Conservation (phyloP, 345 rosid species). For the Theobroma cacao region DNA sequence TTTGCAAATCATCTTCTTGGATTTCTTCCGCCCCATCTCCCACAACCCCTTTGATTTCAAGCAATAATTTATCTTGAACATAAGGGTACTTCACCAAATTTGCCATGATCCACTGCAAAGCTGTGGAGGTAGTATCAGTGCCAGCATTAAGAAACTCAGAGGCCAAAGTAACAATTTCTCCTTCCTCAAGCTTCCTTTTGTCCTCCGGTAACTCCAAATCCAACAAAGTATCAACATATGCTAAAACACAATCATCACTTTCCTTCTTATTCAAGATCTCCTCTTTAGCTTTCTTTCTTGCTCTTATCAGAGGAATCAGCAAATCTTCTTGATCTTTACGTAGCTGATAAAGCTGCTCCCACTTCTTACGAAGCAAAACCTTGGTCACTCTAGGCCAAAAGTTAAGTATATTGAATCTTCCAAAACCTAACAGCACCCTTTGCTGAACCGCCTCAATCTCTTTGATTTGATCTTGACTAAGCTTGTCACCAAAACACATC, state of each 20-base stretch:
- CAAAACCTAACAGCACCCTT: conserved; percentile 21
- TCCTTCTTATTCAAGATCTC: conserved; percentile 22
- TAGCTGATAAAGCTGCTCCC: conserved; percentile 26
- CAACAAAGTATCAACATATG: conserved; percentile 37
- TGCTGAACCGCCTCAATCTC: conserved; percentile 32
- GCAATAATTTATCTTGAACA: conserved; percentile 18
- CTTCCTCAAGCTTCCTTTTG: conserved; percentile 28
- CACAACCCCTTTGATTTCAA: conserved; percentile 21
- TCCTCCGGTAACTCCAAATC: conserved; percentile 22
- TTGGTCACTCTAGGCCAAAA: conserved; percentile 37
- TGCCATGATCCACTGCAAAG: conserved; percentile 43
- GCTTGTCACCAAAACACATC: conserved; percentile 36
- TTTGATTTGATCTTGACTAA: conserved; percentile 28
- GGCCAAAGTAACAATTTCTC: conserved; percentile 11
- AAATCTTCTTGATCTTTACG: conserved; percentile 28
- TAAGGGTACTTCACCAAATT: conserved; percentile 30
- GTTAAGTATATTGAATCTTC: conserved; percentile 31
- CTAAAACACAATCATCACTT: conserved; percentile 17
- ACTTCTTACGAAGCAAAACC: conserved; percentile 22
- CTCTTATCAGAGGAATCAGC: conserved; percentile 29
- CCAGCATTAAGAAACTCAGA: conserved; percentile 26
- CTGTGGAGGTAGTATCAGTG: conserved; percentile 36
- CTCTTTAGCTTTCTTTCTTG: conserved; percentile 20
- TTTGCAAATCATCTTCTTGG: conserved; percentile 28
- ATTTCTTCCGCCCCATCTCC: conserved; percentile 17